phyloP scores from a whole-genome alignment of 2,329 filamentous ascomycete species.

The Hansfordia pulvinata region DNA sequence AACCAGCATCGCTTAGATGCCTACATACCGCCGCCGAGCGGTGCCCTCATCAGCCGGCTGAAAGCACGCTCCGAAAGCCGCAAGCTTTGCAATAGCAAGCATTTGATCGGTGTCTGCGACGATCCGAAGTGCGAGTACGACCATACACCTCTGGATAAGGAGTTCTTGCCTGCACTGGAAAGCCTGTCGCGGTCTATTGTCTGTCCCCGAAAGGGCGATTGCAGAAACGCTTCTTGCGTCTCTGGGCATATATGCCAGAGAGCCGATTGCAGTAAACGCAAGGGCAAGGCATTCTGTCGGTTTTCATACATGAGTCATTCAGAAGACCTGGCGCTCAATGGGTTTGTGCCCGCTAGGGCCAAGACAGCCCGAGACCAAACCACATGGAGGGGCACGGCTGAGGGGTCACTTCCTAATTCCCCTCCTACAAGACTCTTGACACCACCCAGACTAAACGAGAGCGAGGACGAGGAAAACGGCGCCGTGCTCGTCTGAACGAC shows the following conservation, averaged over 20 bases:
- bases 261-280: slow-evolving; percentile 15
- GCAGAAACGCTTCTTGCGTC: slow-evolving; percentile 12
- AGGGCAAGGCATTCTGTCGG: slow-evolving; percentile 16
- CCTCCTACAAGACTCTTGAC: too few species aligned
- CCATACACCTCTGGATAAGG: slow-evolving; percentile 12
- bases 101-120: slow-evolving; percentile 11
- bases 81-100: slow-evolving; percentile 15
- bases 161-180: slow-evolving; percentile 5
- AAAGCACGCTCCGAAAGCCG: slow-evolving; percentile 8
- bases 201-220: slow-evolving; percentile 7
- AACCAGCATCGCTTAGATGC: slow-evolving; percentile 14
- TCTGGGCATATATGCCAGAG: slow-evolving; percentile 19
- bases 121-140: slow-evolving; percentile 14
- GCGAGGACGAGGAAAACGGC: too few species aligned
- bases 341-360: too few species aligned
- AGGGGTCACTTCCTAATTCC: too few species aligned
- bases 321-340: too few species aligned
- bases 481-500: too few species aligned
- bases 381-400: too few species aligned
- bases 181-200: background rate
- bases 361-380: too few species aligned
- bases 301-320: slow-evolving; percentile 9
- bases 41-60: slow-evolving; percentile 7
- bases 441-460: too few species aligned
- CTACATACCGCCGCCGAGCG: slow-evolving; percentile 9